Base-by-base conservation (phyloP, 441 rosid species). In the Gossypium aridum region DNA sequence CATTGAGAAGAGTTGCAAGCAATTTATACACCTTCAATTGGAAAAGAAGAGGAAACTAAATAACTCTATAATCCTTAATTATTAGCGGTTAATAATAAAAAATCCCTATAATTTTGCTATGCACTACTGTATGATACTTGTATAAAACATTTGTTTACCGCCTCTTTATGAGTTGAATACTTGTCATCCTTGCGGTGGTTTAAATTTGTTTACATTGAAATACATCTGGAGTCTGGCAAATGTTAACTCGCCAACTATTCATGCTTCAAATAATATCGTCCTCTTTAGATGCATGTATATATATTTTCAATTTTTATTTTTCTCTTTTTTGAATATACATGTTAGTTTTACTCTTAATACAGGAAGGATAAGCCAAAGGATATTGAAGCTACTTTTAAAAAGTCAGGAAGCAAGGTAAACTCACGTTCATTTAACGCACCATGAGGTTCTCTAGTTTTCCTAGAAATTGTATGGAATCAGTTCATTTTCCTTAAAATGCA, bases 381-480 rank as follows among this genome's bases (percentile, higher is more conserved):
- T 75, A 76, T 28, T 17, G 90, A 83, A 71, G 76, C 66, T 74
- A 66, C 81, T 59, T 80, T 66, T 26, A 86, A 85, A 76, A 87
- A 74, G 82, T 83, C 92, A 65, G 73, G 75, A 76, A 81, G 73
- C 77, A 87, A 87, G 98, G 99, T 90, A 87, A 85, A 72, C 74
- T 37, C 23, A 68, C 39, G 26, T 72, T 72, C 12, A 43, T 47
- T 71, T 45, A 70, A 64, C 60, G 51, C 65, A 55, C 59, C 1
- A 75, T 69, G 17, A 25, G 5, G 6, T 28, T 10, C 56, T 56
- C 25, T 56, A 20, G 28, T 56, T 56, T 8, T 20, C 25, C 28
- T 20, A 17, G 59, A 54, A 51, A 51, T 39, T 88, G 95, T 17
- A 85, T 86, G 97, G 98, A 89, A 80, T 88, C 94, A 75, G 81